Percentiles rank a stretch among this genome's conserved stretches.
These are phyloP conservation scores for Didymella pomorum DNA, from an alignment of 2,329 filamentous ascomycete genomes.

Conservation along the genomic window DNA sequence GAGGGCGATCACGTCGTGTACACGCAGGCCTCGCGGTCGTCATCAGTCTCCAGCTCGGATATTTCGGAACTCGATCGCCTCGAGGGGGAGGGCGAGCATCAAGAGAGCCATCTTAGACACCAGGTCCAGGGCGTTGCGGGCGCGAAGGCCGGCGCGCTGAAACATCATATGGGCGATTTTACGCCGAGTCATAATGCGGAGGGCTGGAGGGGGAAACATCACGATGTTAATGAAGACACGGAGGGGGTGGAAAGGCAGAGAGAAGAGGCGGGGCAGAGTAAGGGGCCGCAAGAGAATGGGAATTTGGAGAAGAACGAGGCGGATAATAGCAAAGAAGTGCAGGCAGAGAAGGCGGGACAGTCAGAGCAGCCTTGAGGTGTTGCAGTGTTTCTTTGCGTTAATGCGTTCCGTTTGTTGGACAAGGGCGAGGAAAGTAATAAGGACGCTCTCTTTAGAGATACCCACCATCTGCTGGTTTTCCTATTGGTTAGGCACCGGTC, in stretches of 20 bases:
- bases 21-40: slow-evolving; percentile 58
- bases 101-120: slow-evolving; percentile 39
- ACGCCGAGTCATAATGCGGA: slow-evolving; percentile 34
- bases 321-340: not conserved
- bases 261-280: slow-evolving; percentile 11
- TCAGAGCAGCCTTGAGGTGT: not conserved
- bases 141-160: slow-evolving; percentile 34
- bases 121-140: slow-evolving; percentile 38
- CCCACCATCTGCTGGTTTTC: slow-evolving; percentile 20
- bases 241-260: slow-evolving; percentile 19
- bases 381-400: not conserved
- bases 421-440: slow-evolving; percentile 11
- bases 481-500: not conserved
- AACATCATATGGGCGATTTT: slow-evolving; percentile 38
- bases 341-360: not conserved
- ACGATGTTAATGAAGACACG: slow-evolving; percentile 28
- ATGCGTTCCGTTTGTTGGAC: no score
- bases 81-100: slow-evolving; percentile 34
- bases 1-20: slow-evolving; percentile 62
- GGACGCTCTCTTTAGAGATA: slow-evolving; percentile 31
- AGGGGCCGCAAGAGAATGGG: not conserved
- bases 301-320: not conserved
- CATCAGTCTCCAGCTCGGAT: slow-evolving; percentile 61
- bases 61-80: slow-evolving; percentile 63
- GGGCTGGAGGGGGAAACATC: slow-evolving; percentile 33